A percentile compares a stretch with the other conserved stretches of the same genome.
These are phyloP conservation scores for Cladorrhinum sp. DNA, from an alignment of 2,329 filamentous ascomycete genomes.

Conservation along the genomic window DNA sequence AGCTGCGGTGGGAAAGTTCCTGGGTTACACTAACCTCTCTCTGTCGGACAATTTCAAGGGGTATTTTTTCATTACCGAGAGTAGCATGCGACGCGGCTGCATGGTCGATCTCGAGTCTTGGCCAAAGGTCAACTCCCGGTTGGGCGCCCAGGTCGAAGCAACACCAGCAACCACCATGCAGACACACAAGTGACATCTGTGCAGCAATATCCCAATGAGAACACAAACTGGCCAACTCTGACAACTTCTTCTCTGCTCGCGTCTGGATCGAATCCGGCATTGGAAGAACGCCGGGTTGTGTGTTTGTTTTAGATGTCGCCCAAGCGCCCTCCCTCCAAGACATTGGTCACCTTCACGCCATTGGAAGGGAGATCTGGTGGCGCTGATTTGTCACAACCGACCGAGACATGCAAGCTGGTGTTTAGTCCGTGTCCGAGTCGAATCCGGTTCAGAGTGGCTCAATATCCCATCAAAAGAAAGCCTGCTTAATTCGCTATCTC, in stretches of 20 bases:
- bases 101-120: constrained; percentile 3
- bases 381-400: constrained; percentile 10
- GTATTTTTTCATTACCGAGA: constrained; percentile 12
- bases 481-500: neutral
- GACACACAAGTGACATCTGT: constrained; percentile 2
- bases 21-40: constrained; percentile 10
- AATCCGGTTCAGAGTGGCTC: neutral
- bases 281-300: neutral
- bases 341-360: neutral
- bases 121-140: neutral
- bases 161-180: neutral
- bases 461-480: neutral
- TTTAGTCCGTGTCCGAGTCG: constrained; percentile 6
- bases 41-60: constrained; percentile 10
- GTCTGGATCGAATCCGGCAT: neutral
- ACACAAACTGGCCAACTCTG: neutral
- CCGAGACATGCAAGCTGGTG: constrained; percentile 8
- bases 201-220: neutral
- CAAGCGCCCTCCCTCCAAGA: neutral
- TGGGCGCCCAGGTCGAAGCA: neutral
- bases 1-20: neutral
- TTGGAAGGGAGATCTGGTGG: constrained; percentile 2
- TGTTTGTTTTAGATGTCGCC: neutral
- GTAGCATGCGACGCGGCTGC: constrained; percentile 2
- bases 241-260: neutral